A percentile compares a stretch with the other conserved stretches of the same genome.
phyloP scores from a whole-genome alignment of 805 yeast genomes.

The Myxozyma neotropica region DNA sequence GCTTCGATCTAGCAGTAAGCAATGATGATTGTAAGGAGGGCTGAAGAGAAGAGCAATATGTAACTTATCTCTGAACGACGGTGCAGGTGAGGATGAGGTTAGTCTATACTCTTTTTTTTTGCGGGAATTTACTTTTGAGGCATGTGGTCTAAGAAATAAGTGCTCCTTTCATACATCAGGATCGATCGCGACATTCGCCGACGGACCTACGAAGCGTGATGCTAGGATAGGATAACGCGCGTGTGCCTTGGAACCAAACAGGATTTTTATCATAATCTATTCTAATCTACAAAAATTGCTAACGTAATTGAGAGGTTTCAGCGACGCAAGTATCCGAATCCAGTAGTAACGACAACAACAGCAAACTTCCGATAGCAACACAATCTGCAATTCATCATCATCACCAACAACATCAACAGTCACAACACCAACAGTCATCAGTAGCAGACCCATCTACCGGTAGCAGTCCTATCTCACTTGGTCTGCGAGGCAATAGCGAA shows the following conservation, averaged over 20 bases:
- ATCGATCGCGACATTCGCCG: constrained; percentile 21
- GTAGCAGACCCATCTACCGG: constrained; percentile 11
- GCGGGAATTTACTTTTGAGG: not conserved
- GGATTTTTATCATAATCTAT: not conserved
- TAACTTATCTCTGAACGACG: not conserved
- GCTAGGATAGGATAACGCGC: not conserved
- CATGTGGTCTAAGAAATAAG: constrained; percentile 5
- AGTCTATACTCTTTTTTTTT: not conserved
- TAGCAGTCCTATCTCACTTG: constrained; percentile 26
- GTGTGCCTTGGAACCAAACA: not conserved
- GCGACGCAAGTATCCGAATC: constrained; percentile 7
- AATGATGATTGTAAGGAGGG: not conserved
- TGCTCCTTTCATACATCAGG: constrained; percentile 18
- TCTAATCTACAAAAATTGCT: not conserved
- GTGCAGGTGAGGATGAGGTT: constrained; percentile 2
- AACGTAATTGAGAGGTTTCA: constrained; percentile 2
- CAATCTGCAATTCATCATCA: too few species aligned
- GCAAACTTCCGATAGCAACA: too few species aligned
- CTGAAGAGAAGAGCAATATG: not conserved
- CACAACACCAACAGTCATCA: constrained; percentile 1
- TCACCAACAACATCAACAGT: constrained; percentile 1
- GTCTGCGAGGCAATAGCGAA: constrained; percentile 20
- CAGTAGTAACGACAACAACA: not conserved
- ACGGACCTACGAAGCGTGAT: constrained; percentile 13
- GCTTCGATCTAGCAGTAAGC: not conserved